Evolutionary conservation across 305 asterid species (phyloP).

Genomic region (Plantago coronopus): DNA sequence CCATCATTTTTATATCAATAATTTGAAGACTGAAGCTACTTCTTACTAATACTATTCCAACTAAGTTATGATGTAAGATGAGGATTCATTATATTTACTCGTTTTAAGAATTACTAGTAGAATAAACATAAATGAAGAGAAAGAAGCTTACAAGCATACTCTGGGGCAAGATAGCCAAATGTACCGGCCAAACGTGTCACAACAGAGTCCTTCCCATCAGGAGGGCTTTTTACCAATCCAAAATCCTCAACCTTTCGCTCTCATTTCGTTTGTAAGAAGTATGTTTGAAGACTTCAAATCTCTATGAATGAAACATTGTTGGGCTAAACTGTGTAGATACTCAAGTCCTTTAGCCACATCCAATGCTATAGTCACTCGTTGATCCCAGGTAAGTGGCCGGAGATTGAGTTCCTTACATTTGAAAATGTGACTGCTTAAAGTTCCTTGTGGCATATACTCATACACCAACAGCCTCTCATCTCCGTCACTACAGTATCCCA

Average conservation of each 20-base stretch:
- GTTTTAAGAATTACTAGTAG: too few relatives aligned
- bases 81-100: too few relatives aligned
- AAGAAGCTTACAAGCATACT: slow-evolving; percentile 74
- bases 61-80: too few relatives aligned
- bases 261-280: slow-evolving; percentile 74
- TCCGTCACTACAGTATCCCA: slow-evolving; percentile 64
- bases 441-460: slow-evolving; percentile 86
- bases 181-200: slow-evolving; percentile 83
- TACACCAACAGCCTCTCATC: slow-evolving; percentile 71
- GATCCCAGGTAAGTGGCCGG: slow-evolving; percentile 54
- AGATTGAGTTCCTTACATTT: slow-evolving; percentile 24
- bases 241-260: slow-evolving; percentile 93
- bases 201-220: slow-evolving; percentile 50
- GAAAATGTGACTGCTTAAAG: slow-evolving; percentile 56
- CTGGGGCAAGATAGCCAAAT: slow-evolving; percentile 95
- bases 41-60: too few relatives aligned
- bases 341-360: slow-evolving; percentile 88
- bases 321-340: slow-evolving; percentile 71
- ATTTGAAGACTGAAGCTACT: too few relatives aligned
- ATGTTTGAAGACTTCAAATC: slow-evolving; percentile 83
- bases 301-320: slow-evolving; percentile 75
- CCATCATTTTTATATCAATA: too few relatives aligned
- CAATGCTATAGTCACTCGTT: slow-evolving; percentile 57
- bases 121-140: too few relatives aligned
- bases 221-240: slow-evolving; percentile 73